Conservation (phyloP, 192 early-diverging fungal species). For the Coemansia sp. region DNA sequence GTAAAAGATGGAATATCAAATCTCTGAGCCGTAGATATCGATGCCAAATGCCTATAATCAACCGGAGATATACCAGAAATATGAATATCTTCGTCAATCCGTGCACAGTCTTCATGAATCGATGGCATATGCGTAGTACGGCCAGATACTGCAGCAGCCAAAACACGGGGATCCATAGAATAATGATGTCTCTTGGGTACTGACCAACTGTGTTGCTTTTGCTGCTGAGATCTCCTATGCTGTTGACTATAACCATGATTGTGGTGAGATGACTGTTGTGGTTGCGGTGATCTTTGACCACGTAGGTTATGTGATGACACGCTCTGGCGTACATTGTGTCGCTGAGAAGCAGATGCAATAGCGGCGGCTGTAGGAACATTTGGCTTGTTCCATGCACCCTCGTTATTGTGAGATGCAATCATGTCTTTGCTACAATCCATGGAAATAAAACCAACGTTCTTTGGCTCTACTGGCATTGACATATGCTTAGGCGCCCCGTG, state of each 20-base stretch:
- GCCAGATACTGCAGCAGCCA: background rate
- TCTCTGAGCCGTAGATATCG: background rate
- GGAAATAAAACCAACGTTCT: too few species aligned
- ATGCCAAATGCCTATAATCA: too few species aligned
- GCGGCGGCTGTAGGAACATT: background rate
- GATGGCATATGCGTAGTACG: conserved; percentile 1
- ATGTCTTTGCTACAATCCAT: too few species aligned
- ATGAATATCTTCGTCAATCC: too few species aligned
- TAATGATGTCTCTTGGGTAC: background rate
- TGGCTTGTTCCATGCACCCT: too few species aligned
- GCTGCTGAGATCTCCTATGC: background rate
- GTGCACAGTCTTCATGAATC: conserved; percentile 3
- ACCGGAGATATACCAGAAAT: too few species aligned
- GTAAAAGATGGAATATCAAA: too few species aligned
- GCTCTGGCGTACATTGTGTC: background rate
- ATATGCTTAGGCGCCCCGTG: conserved; percentile 15
- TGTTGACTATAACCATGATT: background rate
- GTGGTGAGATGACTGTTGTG: too few species aligned
- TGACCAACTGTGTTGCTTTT: background rate
- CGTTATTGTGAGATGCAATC: too few species aligned
- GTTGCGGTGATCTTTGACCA: background rate
- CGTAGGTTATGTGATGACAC: background rate
- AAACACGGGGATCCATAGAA: conserved; percentile 2
- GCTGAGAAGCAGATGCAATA: background rate
- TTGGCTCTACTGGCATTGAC: conserved; percentile 28